Evolutionary conservation across 495 filamentous ascomycete species (phyloP).

Genomic region (Aspergillus mulundensis): DNA sequence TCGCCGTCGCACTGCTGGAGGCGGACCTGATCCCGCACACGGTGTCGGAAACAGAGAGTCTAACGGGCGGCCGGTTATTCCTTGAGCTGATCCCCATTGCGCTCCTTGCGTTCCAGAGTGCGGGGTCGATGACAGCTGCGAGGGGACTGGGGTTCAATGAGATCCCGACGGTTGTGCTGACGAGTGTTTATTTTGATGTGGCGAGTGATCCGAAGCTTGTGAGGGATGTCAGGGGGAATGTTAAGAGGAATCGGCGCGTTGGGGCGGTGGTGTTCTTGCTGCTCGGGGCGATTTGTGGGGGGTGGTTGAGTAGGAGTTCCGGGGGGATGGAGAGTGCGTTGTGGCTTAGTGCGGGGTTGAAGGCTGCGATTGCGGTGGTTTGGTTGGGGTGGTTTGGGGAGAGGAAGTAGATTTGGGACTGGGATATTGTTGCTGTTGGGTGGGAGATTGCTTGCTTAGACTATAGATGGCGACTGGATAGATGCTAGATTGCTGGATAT

Average conservation of each 20-base stretch:
- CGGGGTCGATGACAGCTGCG: conserved; percentile 62
- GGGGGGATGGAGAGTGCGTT: conserved; percentile 17
- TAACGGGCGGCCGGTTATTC: conserved; percentile 29
- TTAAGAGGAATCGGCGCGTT: conserved; percentile 13
- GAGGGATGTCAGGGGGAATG: conserved; percentile 20
- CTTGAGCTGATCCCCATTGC: conserved; percentile 55
- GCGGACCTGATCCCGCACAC: conserved; percentile 44
- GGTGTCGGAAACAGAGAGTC: conserved; percentile 21
- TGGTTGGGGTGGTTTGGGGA: conserved; percentile 7
- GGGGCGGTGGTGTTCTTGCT: conserved; percentile 14
- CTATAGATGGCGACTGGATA: not conserved
- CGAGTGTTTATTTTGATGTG: conserved; percentile 65
- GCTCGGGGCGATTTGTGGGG: conserved; percentile 15
- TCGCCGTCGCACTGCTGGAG: conserved; percentile 56
- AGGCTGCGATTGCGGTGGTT: conserved; percentile 7
- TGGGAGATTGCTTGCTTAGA: not conserved
- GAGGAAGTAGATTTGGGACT: no score
- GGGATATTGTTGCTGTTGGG: no score
- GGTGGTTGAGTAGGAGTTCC: conserved; percentile 14
- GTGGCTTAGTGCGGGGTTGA: conserved; percentile 16
- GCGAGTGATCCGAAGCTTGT: conserved; percentile 54
- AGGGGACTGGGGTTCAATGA: conserved; percentile 63
- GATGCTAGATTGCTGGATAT: not conserved
- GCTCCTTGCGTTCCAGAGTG: conserved; percentile 66
- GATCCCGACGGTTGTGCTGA: conserved; percentile 70